Base-by-base conservation (phyloP, 441 rosid genomes). In the Monsonia emarginata region DNA sequence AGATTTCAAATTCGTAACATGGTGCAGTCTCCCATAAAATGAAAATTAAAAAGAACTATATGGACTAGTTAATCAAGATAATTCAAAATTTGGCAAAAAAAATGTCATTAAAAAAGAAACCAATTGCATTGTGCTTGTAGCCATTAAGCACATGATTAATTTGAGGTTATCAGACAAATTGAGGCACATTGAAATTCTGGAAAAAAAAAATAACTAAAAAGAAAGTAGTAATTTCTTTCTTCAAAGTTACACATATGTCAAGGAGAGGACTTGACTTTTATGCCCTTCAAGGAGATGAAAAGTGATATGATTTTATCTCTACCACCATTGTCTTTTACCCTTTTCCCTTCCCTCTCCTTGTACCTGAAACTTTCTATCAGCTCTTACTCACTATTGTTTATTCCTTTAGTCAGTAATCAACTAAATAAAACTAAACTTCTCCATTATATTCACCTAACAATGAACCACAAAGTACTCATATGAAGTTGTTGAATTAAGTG, bases 261-360 rank as follows among this genome's bases (percentile, higher is more conserved):
- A 71, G 62, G 69, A 38, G 61, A 36, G 67, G 67, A 34, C 14
- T 25, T 7, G 10, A 54, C 69, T 70, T 73, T 76, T 27, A 26
- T 70, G 70, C 61, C 68, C 73, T 68, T 68, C 67, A 72, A 32
- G 63, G 66, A 1, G 71, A 59, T 61, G n/a, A 56, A 65, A 69
- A 69, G 19, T 40, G 22, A 25, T 22, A 6, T 60, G 65, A 65
- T 73, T 83, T 74, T 72, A 25, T 54, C 71, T 14, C 50, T 44
- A 46, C 62, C 19, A 9, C 60, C 16, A 18, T 52, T 48, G 5
- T 63, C 42, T 36, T 73, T 73, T 68, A 26, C 61, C 16, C 48
- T 68, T 22, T 54, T 26, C 19, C 65, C 50, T n/a, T n/a, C 19
- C 50, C 50, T 44, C 25, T 67, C 65, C 27, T 61, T 46, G 50